Conservation (phyloP, 2,329 filamentous ascomycete genomes). For the Paramyrothecium roridum region DNA sequence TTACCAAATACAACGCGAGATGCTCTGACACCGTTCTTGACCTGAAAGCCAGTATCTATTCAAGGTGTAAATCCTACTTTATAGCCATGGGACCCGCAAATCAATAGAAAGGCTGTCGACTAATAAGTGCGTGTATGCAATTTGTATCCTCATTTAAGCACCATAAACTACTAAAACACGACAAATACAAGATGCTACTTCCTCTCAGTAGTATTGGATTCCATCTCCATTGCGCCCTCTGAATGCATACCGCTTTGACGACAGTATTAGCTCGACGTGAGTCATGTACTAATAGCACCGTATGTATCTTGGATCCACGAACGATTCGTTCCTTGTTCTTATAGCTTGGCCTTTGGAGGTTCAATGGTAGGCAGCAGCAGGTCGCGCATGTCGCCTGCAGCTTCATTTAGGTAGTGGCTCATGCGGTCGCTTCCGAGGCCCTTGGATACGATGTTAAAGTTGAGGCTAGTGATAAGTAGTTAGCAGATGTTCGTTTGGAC, state of each 20-base stretch:
- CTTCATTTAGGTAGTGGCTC: constrained; percentile 95
- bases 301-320: constrained; percentile 1
- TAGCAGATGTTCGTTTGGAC: neutral
- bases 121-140: neutral
- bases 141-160: neutral
- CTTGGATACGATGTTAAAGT: constrained; percentile 98
- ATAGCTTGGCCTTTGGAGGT: constrained; percentile 83
- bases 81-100: no score
- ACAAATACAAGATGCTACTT: neutral
- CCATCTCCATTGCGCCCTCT: neutral
- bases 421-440: constrained; percentile 85
- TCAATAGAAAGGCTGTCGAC: neutral
- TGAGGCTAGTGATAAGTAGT: constrained; percentile 59
- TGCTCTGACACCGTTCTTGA: no score
- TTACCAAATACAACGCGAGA: no score
- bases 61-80: no score
- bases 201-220: neutral
- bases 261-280: neutral
- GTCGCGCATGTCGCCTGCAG: constrained; percentile 84
- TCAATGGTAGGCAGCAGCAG: constrained; percentile 78
- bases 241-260: neutral
- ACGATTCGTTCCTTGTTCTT: constrained; percentile 25
- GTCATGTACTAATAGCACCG: constrained; percentile 1
- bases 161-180: neutral
- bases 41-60: no score